Base-by-base conservation (phyloP, 2,329 filamentous ascomycete genomes). In the Aspergillus sojae region DNA sequence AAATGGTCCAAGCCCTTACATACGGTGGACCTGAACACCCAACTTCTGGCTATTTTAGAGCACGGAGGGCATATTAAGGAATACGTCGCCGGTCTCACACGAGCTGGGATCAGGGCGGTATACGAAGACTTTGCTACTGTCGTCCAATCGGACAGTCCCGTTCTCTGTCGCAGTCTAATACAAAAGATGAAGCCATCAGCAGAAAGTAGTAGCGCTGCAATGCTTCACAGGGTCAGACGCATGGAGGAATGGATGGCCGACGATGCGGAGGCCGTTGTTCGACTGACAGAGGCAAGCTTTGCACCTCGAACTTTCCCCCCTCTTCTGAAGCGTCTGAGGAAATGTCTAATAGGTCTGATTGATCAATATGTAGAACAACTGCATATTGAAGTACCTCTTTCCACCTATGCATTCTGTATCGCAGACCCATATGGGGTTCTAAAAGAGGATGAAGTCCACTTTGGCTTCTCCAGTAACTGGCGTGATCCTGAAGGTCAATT, bases 381-480 rank as follows among this genome's bases (percentile, higher is more conserved):
- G 14, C 78, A 79, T 32, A 81, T 88, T 21, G 77, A 78, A 10
- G 73, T 88, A 2, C 77, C 78, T 0, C 77, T 80, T 21, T 86
- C 86, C 0, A 85, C 86, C 0, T 83, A 81, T 67, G 78, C 86
- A 0, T 84, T 82, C 63, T 88, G 86, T 21, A 79, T 89, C 16
- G 84, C 85, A 1, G 87, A 89, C 71, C 85, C 84, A 0, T 75
- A 79, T 2, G 80, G 79, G 0, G 75, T 84, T 1, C 74, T 90
- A 0, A 69, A 79, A 39, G 83, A 84, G 23, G 81, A 84, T 5
- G 84, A 89, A 67, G 77, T 89, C 0, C 83, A 87, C 61, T 71
- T 89, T 3, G 78, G 80, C 1, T 87, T 89, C 66, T 86, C 85
- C 0, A 75, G 73, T 2, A 75, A 75, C 21, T 82, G 81, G 75